A percentile compares a stretch with the other conserved stretches of the same genome.
These are phyloP conservation scores for Rhynchospora tenuis DNA, from an alignment of 176 grass and related monocot species.

Conservation along the genomic window DNA sequence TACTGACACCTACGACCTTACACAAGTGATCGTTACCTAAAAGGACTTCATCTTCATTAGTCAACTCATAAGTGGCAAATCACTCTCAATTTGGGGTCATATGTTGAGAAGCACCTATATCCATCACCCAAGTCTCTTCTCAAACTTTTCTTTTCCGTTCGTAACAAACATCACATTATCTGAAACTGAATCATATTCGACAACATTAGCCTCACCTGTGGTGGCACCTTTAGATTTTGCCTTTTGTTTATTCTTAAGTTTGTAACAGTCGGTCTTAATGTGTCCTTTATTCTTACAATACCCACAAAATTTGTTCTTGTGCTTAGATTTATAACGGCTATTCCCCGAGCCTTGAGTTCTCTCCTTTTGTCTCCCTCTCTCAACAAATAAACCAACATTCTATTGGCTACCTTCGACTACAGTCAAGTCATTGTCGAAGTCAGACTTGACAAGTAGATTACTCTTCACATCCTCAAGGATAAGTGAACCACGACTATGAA, in stretches of 20 bases:
- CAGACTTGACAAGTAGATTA: background rate
- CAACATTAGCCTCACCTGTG: background rate
- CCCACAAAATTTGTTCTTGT: background rate
- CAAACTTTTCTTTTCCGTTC: background rate
- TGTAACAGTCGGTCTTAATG: background rate
- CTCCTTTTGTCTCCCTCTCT: background rate
- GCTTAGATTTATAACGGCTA: background rate
- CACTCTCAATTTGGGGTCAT: constrained; percentile 6
- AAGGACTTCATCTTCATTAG: background rate
- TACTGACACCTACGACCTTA: background rate
- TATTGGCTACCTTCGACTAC: background rate
- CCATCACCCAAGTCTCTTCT: constrained; percentile 18
- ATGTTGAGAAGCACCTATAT: constrained; percentile 11
- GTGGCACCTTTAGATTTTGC: background rate
- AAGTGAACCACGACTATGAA: background rate
- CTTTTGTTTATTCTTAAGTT: constrained; percentile 17
- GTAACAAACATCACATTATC: background rate
- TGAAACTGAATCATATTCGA: background rate
- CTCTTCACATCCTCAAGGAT: constrained; percentile 3
- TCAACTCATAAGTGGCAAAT: background rate
- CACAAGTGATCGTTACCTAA: background rate
- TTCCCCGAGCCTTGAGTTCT: background rate
- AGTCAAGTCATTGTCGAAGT: background rate
- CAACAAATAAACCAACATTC: background rate
- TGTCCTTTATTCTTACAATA: constrained; percentile 20